Evolutionary conservation across 1,139 yeast species (phyloP), one percentile per base, ranked within the genome.

Genomic region (Taphrina populina): DNA sequence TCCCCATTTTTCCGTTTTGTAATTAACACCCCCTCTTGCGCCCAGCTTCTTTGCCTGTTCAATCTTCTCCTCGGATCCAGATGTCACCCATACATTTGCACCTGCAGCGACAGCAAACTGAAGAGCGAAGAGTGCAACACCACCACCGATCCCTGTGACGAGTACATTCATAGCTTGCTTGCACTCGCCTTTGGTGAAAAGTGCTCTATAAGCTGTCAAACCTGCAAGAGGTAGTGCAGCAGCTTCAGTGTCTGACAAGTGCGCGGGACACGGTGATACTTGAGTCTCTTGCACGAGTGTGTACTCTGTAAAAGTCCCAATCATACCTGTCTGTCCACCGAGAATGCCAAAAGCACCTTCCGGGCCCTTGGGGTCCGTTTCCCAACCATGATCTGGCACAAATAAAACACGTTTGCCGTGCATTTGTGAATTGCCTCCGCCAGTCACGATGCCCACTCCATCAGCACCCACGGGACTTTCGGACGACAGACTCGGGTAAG

Each of bases 61-160:
- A 15, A 62, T 20, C 45, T 62, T 62, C 29, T 51, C 56, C 52
- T 58, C 57, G 7, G 52, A 53, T 10, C 62, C 61, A 2, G 63
- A 51, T 2, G 64, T 61, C 11, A 60, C 62, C 37, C 45, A 62
- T 15, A 62, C 63, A 7, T 37, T 39, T 7, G 62, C 62, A 6
- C 63, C 63, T 6, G 61, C 49, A 8, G 62, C 62, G 27, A 55
- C 56, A 2, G 64, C 64, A 8, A 62, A 51, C 33, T 59, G 61
- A 7, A 61, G 44, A 4, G 63, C 64, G 21, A 30, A 52, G 6
- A 55, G 35, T 10, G 64, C 64, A 10, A 61, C 64, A n/a, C 64
- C 64, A 13, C 64, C 64, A n/a, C 64, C 64, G 19, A 59, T 52
- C 15, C 64, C 64, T 7, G 64, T 62, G 23, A 62, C 52, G n/a